These are phyloP conservation scores for Dipteronia sinensis DNA, from an alignment of 345 rosid genomes.

Conservation along the genomic window DNA sequence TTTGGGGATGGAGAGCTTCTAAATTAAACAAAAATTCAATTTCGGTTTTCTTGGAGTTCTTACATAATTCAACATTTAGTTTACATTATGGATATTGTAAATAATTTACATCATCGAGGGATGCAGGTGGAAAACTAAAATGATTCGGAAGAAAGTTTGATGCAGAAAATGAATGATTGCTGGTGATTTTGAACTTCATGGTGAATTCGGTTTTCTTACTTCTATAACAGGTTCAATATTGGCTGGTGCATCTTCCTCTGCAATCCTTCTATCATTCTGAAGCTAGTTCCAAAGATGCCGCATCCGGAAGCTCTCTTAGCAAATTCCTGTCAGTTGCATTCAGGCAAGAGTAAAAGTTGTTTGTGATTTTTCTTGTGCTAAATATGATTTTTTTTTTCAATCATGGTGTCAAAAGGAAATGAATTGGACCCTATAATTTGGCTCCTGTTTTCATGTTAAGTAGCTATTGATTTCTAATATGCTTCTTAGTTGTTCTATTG, in stretches of 20 bases:
- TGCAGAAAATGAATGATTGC: conserved; percentile 1
- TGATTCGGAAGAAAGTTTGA: conserved; percentile 12
- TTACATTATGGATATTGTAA: conserved; percentile 21
- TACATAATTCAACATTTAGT: conserved; percentile 21
- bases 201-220: background rate
- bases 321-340: conserved; percentile 53
- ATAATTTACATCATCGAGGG: conserved; percentile 18
- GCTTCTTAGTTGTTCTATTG: background rate
- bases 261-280: conserved; percentile 53
- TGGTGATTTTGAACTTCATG: conserved; percentile 15
- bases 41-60: conserved; percentile 14
- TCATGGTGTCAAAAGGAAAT: conserved; percentile 1
- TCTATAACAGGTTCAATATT: conserved; percentile 50
- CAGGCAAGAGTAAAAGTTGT: conserved; percentile 41
- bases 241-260: conserved; percentile 53
- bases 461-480: background rate
- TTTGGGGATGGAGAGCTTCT: conserved; percentile 9
- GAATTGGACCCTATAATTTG: background rate
- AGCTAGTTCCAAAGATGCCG: conserved; percentile 52
- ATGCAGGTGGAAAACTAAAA: conserved; percentile 18
- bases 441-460: background rate
- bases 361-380: conserved; percentile 16
- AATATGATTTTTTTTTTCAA: conserved; percentile 21
- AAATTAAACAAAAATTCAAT: conserved; percentile 12
- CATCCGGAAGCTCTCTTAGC: conserved; percentile 50